These are phyloP conservation scores for Yarrowia hollandica DNA, from an alignment of 805 yeast genomes.

Conservation along the genomic window DNA sequence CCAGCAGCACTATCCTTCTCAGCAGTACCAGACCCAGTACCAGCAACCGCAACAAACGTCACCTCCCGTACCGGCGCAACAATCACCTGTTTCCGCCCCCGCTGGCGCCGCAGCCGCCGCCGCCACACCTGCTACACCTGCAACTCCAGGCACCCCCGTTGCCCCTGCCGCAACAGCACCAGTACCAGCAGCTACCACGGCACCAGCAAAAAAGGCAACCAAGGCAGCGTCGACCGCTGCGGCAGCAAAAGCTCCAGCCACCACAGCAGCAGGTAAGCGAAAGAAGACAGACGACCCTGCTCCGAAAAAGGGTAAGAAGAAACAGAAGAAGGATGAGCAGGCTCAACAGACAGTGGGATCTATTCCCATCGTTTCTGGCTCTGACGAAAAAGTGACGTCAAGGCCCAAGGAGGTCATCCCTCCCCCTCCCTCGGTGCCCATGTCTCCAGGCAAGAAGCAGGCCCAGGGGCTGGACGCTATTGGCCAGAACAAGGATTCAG, in stretches of 20 bases:
- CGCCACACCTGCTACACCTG: constrained; percentile 30
- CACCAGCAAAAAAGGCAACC: neutral
- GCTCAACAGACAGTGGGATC: constrained; percentile 21
- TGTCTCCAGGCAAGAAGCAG: constrained; percentile 24
- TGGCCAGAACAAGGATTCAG: constrained; percentile 24
- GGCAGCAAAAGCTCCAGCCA: neutral
- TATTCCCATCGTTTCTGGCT: constrained; percentile 16
- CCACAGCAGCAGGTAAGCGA: constrained; percentile 22
- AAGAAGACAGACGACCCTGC: constrained; percentile 30
- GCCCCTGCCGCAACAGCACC: constrained; percentile 7
- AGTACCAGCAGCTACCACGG: neutral
- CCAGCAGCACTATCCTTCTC: neutral
- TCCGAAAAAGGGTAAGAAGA: constrained; percentile 30
- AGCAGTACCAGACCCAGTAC: constrained; percentile 13
- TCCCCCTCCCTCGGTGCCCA: constrained; percentile 21
- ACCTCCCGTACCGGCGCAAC: neutral
- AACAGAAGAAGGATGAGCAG: constrained; percentile 28
- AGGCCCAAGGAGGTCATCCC: constrained; percentile 11
- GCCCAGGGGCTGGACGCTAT: constrained; percentile 26
- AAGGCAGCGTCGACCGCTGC: constrained; percentile 31
- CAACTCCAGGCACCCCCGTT: constrained; percentile 21
- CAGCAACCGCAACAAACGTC: neutral
- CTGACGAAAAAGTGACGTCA: constrained; percentile 12
- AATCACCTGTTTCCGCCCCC: neutral
- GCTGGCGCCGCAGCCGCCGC: neutral